Evolutionary conservation across 2,329 filamentous ascomycete species (phyloP).

Genomic region (Bipolaris oryzae): DNA sequence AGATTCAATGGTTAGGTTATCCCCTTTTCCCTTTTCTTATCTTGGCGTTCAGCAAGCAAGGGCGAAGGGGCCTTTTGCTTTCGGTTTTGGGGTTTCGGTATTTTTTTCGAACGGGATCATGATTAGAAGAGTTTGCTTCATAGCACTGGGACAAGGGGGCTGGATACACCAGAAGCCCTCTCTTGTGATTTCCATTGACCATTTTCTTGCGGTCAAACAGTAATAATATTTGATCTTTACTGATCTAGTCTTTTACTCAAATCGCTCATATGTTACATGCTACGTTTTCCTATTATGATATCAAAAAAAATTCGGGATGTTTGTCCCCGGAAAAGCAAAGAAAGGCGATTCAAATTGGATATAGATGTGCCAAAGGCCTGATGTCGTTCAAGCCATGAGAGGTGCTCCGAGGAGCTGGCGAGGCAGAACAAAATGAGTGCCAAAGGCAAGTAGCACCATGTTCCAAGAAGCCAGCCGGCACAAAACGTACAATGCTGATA

Average conservation of each 20-base stretch:
- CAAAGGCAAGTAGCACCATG: slow-evolving; percentile 36
- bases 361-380: slow-evolving; percentile 33
- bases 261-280: not conserved
- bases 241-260: not conserved
- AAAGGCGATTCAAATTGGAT: not conserved
- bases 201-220: not conserved
- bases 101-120: not conserved
- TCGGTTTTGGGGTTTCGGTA: not conserved
- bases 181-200: not conserved
- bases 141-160: slow-evolving; percentile 3
- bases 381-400: slow-evolving; percentile 30
- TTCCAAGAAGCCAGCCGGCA: slow-evolving; percentile 35
- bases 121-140: slow-evolving; percentile 10
- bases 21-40: not conserved
- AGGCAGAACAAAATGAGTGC: slow-evolving; percentile 28
- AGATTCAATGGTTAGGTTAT: not conserved
- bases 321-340: not conserved
- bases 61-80: not conserved
- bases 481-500: slow-evolving; percentile 43
- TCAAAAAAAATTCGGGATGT: not conserved
- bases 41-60: not conserved
- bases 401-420: slow-evolving; percentile 31
- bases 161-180: slow-evolving; percentile 4
- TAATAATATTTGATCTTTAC: not conserved
- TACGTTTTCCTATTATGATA: not conserved